Conservation (phyloP, 148 eudicot species). For the Chenopodium album region DNA sequence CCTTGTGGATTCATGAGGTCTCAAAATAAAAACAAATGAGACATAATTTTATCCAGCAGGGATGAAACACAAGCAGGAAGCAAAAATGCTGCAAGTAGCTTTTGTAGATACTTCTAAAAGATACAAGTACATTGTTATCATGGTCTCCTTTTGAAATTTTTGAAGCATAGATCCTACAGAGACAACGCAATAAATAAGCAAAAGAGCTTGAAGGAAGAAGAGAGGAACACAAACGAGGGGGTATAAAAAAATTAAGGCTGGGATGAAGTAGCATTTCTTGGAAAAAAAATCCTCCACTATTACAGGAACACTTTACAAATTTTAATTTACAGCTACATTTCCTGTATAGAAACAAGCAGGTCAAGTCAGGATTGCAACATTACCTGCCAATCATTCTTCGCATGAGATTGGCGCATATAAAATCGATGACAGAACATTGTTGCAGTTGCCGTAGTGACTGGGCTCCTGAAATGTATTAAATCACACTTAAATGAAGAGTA, state of each 20-base stretch:
- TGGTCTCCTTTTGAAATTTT: not conserved
- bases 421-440: conserved; percentile 75
- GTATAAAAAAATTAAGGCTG: not conserved
- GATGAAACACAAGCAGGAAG: not conserved
- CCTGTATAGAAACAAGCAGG: not conserved
- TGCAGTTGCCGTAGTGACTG: conserved; percentile 64
- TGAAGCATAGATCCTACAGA: not conserved
- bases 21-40: not conserved
- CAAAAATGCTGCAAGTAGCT: not conserved
- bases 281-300: not conserved
- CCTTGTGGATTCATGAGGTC: not conserved
- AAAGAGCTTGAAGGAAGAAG: not conserved
- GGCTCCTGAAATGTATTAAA: conserved; percentile 52
- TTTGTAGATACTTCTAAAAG: not conserved
- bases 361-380: not conserved
- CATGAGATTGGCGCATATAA: conserved; percentile 72
- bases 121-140: not conserved
- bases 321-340: not conserved
- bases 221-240: not conserved
- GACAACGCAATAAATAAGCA: not conserved
- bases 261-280: not conserved
- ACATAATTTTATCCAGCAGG: not conserved
- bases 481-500: conserved; percentile 5
- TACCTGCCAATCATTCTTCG: conserved; percentile 88
- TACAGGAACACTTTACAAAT: not conserved